phyloP scores from a whole-genome alignment of 2,329 filamentous ascomycete species.

The Exophiala dermatitidis region DNA sequence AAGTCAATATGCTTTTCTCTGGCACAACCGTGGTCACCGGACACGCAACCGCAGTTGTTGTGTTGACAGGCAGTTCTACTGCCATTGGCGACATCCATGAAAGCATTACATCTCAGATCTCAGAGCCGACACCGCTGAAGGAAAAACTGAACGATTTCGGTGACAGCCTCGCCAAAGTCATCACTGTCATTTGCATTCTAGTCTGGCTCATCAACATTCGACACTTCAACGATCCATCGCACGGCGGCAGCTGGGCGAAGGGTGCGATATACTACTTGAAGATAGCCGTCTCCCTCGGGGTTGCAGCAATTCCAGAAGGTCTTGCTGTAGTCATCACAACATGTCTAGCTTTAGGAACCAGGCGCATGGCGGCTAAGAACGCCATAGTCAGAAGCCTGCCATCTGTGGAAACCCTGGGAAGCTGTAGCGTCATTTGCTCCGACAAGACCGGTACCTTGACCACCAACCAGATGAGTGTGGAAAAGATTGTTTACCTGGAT shows the following conservation, averaged over 20 bases:
- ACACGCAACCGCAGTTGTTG: slow-evolving; percentile 83
- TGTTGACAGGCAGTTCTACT: slow-evolving; percentile 79
- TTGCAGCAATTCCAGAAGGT: slow-evolving; percentile 57
- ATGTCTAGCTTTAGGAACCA: slow-evolving; percentile 87
- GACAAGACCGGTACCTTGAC: slow-evolving; percentile 98
- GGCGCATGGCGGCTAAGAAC: slow-evolving; percentile 98
- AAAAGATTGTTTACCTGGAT: slow-evolving; percentile 78
- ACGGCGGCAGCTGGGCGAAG: slow-evolving; percentile 90
- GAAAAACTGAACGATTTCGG: slow-evolving; percentile 99
- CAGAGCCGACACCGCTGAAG: slow-evolving; percentile 91
- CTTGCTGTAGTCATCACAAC: slow-evolving; percentile 98
- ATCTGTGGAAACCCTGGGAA: slow-evolving; percentile 94
- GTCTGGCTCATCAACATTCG: slow-evolving; percentile 99
- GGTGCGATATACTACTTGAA: slow-evolving; percentile 99
- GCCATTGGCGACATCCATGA: slow-evolving; percentile 98
- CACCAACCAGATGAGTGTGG: slow-evolving; percentile 99
- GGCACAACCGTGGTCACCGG: slow-evolving; percentile 95
- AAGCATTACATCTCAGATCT: slow-evolving; percentile 96
- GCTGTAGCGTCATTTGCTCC: slow-evolving; percentile 98
- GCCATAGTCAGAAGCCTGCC: slow-evolving; percentile 93
- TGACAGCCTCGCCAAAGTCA: slow-evolving; percentile 92
- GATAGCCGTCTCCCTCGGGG: slow-evolving; percentile 95
- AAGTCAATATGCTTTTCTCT: slow-evolving; percentile 96
- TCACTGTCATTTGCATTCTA: slow-evolving; percentile 89
- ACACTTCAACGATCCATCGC: slow-evolving; percentile 90